These are phyloP conservation scores for Crithidia fasciculata DNA, from an alignment of 208 protist genomes.

Conservation along the genomic window DNA sequence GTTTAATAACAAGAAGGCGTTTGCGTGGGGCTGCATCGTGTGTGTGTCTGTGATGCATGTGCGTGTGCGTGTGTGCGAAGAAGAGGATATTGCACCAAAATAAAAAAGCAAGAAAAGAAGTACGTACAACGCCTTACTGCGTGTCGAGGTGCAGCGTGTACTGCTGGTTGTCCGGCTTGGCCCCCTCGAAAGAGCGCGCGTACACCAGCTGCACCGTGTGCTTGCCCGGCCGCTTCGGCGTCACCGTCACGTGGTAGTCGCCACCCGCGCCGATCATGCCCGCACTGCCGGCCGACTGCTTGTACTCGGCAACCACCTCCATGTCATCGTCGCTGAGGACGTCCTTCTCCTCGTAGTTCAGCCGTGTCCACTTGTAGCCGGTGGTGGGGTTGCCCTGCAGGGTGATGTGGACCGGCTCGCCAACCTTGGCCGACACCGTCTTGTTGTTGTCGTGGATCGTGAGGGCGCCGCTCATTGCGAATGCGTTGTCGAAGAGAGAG, in stretches of 20 bases:
- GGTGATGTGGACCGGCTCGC: conserved; percentile 32
- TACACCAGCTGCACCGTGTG: conserved; percentile 59
- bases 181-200: conserved; percentile 45
- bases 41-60: conserved; percentile 11
- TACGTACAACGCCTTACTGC: conserved; percentile 1
- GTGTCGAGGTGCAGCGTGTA: conserved; percentile 55
- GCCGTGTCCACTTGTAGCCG: conserved; percentile 66
- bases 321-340: conserved; percentile 33
- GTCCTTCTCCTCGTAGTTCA: conserved; percentile 23
- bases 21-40: background rate
- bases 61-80: background rate
- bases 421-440: conserved; percentile 24
- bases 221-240: conserved; percentile 30
- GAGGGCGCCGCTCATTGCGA: conserved; percentile 12
- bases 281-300: background rate
- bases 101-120: background rate
- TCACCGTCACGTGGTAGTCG: conserved; percentile 46
- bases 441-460: conserved; percentile 37
- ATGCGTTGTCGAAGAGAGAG: background rate
- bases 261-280: conserved; percentile 53
- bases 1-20: no score
- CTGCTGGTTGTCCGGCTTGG: conserved; percentile 25
- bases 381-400: conserved; percentile 75
- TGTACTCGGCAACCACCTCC: conserved; percentile 23
- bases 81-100: background rate